phyloP scores from a whole-genome alignment of 305 asterid species.

The Rubia peregrina region DNA sequence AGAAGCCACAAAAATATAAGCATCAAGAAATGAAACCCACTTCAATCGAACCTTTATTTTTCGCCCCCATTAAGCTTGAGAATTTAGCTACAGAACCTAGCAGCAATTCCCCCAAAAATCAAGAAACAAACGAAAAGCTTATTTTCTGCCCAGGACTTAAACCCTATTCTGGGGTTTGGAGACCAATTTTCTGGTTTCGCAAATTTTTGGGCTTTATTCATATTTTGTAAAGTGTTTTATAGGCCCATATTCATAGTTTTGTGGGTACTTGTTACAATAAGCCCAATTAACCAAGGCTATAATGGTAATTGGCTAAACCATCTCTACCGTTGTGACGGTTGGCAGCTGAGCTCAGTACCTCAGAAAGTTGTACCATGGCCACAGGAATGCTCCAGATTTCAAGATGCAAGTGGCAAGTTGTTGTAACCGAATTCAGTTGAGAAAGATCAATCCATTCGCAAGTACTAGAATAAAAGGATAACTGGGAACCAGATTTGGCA shows the following conservation, averaged over 20 bases:
- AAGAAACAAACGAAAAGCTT: not conserved
- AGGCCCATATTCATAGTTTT: not conserved
- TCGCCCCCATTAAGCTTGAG: conserved; percentile 19
- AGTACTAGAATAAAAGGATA: no score
- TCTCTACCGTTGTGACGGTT: no score
- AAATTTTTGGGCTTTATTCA: not conserved
- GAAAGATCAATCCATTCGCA: no score
- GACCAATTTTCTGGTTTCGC: not conserved
- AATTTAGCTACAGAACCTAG: not conserved
- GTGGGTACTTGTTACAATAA: no score
- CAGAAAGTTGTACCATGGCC: no score
- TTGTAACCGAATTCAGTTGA: no score
- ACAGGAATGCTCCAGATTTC: no score
- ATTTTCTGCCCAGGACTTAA: not conserved
- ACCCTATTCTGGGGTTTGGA: conserved; percentile 8
- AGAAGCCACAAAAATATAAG: not conserved
- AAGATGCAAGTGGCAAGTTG: no score
- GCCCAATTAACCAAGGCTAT: no score
- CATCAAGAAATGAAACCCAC: not conserved
- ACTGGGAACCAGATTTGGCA: no score
- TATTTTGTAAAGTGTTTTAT: not conserved
- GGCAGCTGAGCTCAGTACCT: no score
- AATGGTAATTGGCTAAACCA: no score
- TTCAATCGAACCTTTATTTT: conserved; percentile 20
- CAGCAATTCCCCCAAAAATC: not conserved